These are phyloP conservation scores for Candida sonorensis DNA, from an alignment of 805 yeast species.

Conservation along the genomic window DNA sequence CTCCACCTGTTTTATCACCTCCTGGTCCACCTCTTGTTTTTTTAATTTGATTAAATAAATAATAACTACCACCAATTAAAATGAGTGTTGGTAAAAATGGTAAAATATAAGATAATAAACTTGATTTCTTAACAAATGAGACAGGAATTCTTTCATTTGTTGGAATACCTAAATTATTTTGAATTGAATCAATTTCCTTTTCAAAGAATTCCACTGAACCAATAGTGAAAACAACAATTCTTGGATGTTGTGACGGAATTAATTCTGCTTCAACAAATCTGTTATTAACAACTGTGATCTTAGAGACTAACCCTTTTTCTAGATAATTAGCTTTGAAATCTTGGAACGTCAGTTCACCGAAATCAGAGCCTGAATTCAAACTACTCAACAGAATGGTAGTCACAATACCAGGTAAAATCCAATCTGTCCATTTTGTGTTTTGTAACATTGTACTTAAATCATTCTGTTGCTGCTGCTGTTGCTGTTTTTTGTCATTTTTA, in stretches of 20 bases:
- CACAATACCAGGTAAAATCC: constrained; percentile 23
- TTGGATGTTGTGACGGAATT: constrained; percentile 20
- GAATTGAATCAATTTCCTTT: constrained; percentile 66
- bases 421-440: constrained; percentile 18
- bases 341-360: constrained; percentile 71
- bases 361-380: constrained; percentile 9
- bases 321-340: constrained; percentile 74
- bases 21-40: constrained; percentile 36
- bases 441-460: constrained; percentile 4
- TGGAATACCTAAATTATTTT: constrained; percentile 58
- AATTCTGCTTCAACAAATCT: constrained; percentile 62
- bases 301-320: constrained; percentile 70
- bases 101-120: constrained; percentile 51
- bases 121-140: constrained; percentile 66
- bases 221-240: constrained; percentile 53
- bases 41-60: constrained; percentile 35
- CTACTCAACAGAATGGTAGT: constrained; percentile 17
- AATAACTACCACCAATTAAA: constrained; percentile 83
- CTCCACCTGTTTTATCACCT: too few relatives aligned
- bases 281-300: constrained; percentile 71
- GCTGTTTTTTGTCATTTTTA: constrained; percentile 9
- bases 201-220: constrained; percentile 91
- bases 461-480: constrained; percentile 7
- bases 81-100: constrained; percentile 86
- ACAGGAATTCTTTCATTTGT: constrained; percentile 72